Evolutionary conservation across 768 basidiomycete species (phyloP), one percentile per base, ranked within the genome.

Genomic region (Pilatotrama ljubarskyi): DNA sequence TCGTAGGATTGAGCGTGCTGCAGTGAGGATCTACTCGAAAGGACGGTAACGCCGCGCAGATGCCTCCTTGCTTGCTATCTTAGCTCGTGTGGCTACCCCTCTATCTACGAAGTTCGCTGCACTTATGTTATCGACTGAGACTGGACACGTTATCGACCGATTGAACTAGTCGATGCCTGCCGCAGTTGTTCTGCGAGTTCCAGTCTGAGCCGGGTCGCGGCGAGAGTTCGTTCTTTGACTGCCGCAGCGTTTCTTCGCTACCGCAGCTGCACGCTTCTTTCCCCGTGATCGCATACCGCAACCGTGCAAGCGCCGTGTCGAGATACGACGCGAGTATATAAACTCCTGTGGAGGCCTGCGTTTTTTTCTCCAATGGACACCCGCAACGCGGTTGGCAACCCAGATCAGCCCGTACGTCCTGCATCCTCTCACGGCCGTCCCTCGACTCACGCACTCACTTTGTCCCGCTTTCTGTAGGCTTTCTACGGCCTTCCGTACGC

Each of bases 1-100:
- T 40, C 5, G 1, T 18, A 61, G 59, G 5, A 61, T 61, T 35
- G 59, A 61, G n/a, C 53, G 48, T 37, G 59, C 48, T 7, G 59
- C 49, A 0, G 48, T 61, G 4, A 29, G 58, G 14, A 14, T 59
- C 17, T 59, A 59, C 20, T 32, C 51, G 10, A 26, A 44, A 15
- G 40, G 24, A 1, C 25, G 38, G 24, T 53, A 47, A 35, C 24
- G 15, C 38, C 8, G 22, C 18, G 26, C 17, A 40, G 9, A 20
- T 35, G 9, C 18, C 41, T 54, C 15, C 29, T 44, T n/a, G 13
- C 29, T 44, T n/a, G 13, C 51, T 40, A 38, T 24, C 22, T 37
- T 51, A 41, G 51, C 25, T 29, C 51, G n/a, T 51, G 38, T 5
- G 20, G 6, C 20, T 3, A 2, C 38, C 15, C 6, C 24, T 4